Conservation (phyloP, 1,284 basidiomycete species). For the Sporisorium iseilematis-ciliati region DNA sequence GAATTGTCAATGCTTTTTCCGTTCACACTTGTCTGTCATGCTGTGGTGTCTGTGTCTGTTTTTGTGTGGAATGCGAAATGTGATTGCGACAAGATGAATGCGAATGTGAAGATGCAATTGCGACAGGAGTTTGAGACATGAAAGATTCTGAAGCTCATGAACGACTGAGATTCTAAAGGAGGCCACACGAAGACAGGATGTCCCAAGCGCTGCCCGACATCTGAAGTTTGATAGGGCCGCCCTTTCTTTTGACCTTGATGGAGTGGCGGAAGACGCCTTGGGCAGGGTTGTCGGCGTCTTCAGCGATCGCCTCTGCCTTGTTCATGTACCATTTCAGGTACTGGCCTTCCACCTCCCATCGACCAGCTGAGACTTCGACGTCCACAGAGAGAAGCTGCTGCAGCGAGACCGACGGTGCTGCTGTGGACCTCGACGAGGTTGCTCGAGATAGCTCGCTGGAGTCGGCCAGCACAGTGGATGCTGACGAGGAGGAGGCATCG, state of each 20-base stretch:
- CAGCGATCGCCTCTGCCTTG: slow-evolving; percentile 40
- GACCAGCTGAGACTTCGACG: slow-evolving; percentile 76
- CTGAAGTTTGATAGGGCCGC: slow-evolving; percentile 40
- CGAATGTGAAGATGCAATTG: slow-evolving; percentile 7
- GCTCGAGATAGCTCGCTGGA: slow-evolving; percentile 23
- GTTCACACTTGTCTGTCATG: not conserved
- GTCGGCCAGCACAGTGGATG: slow-evolving; percentile 29
- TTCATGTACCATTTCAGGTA: slow-evolving; percentile 85
- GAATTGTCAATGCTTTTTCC: slow-evolving; percentile 14
- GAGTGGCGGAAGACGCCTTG: slow-evolving; percentile 40
- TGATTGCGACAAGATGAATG: slow-evolving; percentile 11
- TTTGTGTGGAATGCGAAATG: not conserved
- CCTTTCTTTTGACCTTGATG: slow-evolving; percentile 41
- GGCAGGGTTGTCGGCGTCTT: slow-evolving; percentile 24
- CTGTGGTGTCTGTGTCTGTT: not conserved
- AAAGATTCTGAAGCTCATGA: not conserved
- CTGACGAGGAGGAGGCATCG: slow-evolving; percentile 18
- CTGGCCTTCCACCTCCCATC: slow-evolving; percentile 78
- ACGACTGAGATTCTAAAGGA: slow-evolving; percentile 16
- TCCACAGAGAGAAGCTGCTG: slow-evolving; percentile 69
- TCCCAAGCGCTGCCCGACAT: slow-evolving; percentile 47
- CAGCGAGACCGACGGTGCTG: not conserved
- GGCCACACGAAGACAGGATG: slow-evolving; percentile 37
- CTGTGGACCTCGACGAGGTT: slow-evolving; percentile 14
- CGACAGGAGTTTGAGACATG: not conserved